Evolutionary conservation across 1,284 basidiomycete genomes (phyloP).

Genomic region (Cystobasidium slooffiae): DNA sequence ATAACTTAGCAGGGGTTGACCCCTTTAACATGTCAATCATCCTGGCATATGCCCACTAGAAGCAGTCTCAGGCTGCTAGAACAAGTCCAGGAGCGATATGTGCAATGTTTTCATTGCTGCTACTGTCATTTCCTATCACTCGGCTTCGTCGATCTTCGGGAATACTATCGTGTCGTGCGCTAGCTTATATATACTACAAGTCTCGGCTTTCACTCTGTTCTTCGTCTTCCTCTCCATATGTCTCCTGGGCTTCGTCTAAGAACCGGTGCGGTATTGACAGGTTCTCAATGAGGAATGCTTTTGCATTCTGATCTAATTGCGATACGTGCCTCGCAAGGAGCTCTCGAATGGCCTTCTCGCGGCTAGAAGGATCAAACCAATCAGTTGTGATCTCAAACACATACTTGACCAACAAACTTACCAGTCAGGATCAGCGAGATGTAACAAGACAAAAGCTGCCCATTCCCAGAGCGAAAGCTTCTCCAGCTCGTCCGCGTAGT

Average conservation of each 20-base stretch:
- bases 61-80: no score
- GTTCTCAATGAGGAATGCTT: conserved; percentile 72
- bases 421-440: conserved; percentile 79
- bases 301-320: conserved; percentile 70
- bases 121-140: no score
- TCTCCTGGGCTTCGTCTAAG: conserved; percentile 72
- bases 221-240: conserved; percentile 8
- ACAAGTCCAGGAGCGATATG: no score
- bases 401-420: conserved; percentile 58
- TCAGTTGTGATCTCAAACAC: neutral
- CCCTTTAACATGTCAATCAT: no score
- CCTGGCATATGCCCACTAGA: no score
- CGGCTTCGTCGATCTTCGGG: no score
- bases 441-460: conserved; percentile 85
- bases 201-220: neutral
- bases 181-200: no score
- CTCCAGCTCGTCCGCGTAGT: conserved; percentile 88
- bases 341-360: conserved; percentile 78
- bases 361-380: conserved; percentile 58
- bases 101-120: no score
- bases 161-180: no score
- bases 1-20: no score
- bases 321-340: conserved; percentile 75
- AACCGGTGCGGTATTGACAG: conserved; percentile 80
- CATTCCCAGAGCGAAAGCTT: conserved; percentile 78